These are phyloP conservation scores for Claviceps sp. DNA, from an alignment of 2,329 filamentous ascomycete species.

Conservation along the genomic window DNA sequence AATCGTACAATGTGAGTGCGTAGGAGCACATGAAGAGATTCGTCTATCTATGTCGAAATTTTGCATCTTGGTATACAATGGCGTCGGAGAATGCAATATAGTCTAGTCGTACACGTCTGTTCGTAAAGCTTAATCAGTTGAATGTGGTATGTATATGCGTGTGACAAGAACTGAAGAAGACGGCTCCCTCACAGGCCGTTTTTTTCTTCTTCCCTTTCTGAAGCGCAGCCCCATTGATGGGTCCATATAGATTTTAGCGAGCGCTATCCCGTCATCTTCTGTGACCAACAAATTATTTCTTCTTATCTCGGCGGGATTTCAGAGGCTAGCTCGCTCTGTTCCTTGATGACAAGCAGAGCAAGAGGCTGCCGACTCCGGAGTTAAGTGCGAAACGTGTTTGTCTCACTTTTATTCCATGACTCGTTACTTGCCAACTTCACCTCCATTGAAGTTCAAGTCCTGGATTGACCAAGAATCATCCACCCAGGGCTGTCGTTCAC, in stretches of 20 bases:
- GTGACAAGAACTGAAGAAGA: not conserved
- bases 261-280: too few species aligned
- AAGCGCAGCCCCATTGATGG: too few species aligned
- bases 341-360: too few species aligned
- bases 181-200: too few species aligned
- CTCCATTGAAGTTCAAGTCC: conserved; percentile 49
- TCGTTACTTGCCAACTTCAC: not conserved
- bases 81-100: not conserved
- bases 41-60: not conserved
- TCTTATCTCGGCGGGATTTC: too few species aligned
- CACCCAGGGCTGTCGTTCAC: conserved; percentile 70
- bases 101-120: not conserved
- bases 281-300: too few species aligned
- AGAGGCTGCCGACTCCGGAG: too few species aligned
- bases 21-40: not conserved
- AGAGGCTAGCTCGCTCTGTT: too few species aligned
- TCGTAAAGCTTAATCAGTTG: not conserved
- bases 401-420: not conserved
- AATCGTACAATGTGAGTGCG: not conserved
- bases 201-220: too few species aligned
- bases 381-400: not conserved
- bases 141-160: not conserved
- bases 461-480: conserved; percentile 60
- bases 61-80: not conserved
- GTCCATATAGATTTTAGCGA: too few species aligned